phyloP scores from a whole-genome alignment of 2,329 filamentous ascomycete species.

The Aspergillus ochraceus region DNA sequence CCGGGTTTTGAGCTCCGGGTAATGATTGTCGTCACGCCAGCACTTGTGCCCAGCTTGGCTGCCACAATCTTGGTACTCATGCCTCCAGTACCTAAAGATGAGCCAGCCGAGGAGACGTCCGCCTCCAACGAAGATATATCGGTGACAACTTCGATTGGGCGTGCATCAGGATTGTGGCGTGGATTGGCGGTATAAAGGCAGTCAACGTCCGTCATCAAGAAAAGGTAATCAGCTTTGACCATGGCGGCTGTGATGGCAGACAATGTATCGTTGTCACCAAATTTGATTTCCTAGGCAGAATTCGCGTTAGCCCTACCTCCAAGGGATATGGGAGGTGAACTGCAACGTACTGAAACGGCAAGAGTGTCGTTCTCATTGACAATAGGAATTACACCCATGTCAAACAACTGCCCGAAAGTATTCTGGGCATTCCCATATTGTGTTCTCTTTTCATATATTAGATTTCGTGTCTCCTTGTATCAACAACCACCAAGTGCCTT shows the following conservation, averaged over 20 bases:
- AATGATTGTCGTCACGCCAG: slow-evolving; percentile 93
- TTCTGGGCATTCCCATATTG: slow-evolving; percentile 97
- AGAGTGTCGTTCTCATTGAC: slow-evolving; percentile 99
- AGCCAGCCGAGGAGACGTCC: slow-evolving; percentile 89
- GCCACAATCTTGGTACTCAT: slow-evolving; percentile 98
- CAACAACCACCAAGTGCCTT: slow-evolving; percentile 31
- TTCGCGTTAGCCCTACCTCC: slow-evolving; percentile 1
- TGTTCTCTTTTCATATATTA: slow-evolving; percentile 60
- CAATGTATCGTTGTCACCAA: slow-evolving; percentile 96
- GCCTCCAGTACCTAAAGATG: slow-evolving; percentile 84
- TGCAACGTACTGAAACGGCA: slow-evolving; percentile 66
- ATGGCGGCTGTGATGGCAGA: slow-evolving; percentile 96
- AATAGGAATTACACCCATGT: slow-evolving; percentile 96
- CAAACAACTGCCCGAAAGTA: slow-evolving; percentile 82
- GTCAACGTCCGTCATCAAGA: slow-evolving; percentile 98
- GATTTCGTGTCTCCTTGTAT: slow-evolving; percentile 1
- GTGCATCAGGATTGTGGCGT: slow-evolving; percentile 77
- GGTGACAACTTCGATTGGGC: slow-evolving; percentile 87
- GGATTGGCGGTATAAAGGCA: slow-evolving; percentile 97
- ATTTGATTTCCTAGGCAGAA: slow-evolving; percentile 77
- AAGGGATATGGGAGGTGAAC: not conserved
- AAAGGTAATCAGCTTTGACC: slow-evolving; percentile 94
- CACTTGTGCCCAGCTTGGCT: slow-evolving; percentile 85
- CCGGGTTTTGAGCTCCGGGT: slow-evolving; percentile 90
- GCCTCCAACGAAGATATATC: slow-evolving; percentile 81